Percentiles rank a stretch among this genome's conserved stretches.
Conservation (phyloP, 768 basidiomycete genomes). For the Erythrobasidium yunnanense region DNA sequence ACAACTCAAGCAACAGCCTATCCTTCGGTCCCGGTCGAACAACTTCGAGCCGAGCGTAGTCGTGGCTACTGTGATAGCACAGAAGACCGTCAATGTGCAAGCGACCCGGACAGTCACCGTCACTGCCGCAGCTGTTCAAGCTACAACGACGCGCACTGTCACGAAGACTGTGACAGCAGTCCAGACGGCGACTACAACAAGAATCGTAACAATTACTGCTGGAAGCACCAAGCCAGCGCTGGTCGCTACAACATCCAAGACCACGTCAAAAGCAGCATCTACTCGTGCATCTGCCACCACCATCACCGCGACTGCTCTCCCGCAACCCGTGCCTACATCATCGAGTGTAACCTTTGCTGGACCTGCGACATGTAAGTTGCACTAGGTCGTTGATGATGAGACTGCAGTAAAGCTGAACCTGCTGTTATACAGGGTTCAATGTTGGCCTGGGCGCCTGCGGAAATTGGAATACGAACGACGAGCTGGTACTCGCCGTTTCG, state of each 20-base stretch:
- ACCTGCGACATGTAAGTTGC: neutral
- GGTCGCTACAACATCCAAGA: conserved; percentile 3
- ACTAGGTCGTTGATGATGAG: neutral
- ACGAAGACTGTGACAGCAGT: conserved; percentile 10
- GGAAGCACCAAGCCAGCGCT: neutral
- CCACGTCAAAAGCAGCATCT: neutral
- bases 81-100: neutral
- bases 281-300: too few species aligned
- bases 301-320: neutral
- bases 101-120: neutral
- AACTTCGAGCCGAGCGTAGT: neutral
- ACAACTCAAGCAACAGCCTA: neutral
- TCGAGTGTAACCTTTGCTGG: neutral
- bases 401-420: neutral
- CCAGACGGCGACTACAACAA: neutral
- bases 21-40: neutral
- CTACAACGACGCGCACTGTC: conserved; percentile 9
- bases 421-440: neutral
- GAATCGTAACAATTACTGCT: neutral
- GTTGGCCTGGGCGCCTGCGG: conserved; percentile 13
- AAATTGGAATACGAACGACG: neutral
- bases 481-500: neutral
- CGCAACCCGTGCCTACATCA: neutral
- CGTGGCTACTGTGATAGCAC: neutral
- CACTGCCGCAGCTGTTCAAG: neutral